Evolutionary conservation across 495 filamentous ascomycete species (phyloP), one percentile per base, ranked within the genome.

Genomic region (Hypoxylon perforatum): DNA sequence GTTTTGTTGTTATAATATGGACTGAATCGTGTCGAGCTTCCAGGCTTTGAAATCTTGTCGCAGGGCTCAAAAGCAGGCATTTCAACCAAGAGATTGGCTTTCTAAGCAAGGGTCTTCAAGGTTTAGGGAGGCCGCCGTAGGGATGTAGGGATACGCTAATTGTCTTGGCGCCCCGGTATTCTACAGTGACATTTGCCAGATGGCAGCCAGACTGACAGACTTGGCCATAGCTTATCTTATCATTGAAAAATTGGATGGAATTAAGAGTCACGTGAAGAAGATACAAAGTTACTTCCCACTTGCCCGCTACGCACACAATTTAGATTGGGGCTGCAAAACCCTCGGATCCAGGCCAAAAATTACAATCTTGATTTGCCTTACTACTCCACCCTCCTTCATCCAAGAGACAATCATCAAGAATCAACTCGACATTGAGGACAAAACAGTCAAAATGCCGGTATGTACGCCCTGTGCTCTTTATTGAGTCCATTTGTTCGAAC

Each of bases 361-460:
- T 51, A 60, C 70, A 44, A 36, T 54, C 35, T 54, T 55, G 59
- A 65, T 52, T 59, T 63, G 56, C 61, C 59, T 56, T 65, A 57
- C 57, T 60, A 70, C 69, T 68, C 72, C 65, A 69, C 75, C 70
- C 58, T 58, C 70, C 70, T 70, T 70, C 59, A 65, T 63, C 66
- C 70, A 74, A 42, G 17, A 67, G 65, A 71, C 74, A 63, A 76
- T 73, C 72, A 70, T 66, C 66, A 78, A 74, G 63, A 28, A 71
- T n/a, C n/a, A 75, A 55, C 75, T 68, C 72, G 71, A 73, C 76
- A 69, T 74, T 80, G 71, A 65, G 78, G 75, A 69, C 70, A 71
- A 73, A 87, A 78, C 80, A 81, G 85, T 88, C 88, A 92, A 90
- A 85, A 92, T 92, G 90, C 90, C 90, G 89, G 90, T 92, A 87